These are phyloP conservation scores for Fistulinella prunicolor DNA, from an alignment of 768 basidiomycete species.

Conservation along the genomic window DNA sequence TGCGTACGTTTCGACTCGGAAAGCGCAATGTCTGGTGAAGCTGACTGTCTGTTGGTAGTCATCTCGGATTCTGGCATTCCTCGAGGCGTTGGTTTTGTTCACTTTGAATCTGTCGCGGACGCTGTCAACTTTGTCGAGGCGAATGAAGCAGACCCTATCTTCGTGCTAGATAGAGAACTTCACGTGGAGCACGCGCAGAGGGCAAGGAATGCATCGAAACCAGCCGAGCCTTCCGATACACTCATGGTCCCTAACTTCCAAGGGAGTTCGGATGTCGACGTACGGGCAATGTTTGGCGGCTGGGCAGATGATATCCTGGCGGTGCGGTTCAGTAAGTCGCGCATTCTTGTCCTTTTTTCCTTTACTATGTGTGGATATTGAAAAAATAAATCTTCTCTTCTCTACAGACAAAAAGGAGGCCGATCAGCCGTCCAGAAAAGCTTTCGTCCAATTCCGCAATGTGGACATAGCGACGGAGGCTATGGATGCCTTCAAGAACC, in stretches of 20 bases:
- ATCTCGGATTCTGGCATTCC: conserved; percentile 34
- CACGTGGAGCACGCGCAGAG: conserved; percentile 38
- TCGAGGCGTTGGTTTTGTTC: conserved; percentile 47
- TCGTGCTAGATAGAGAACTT: conserved; percentile 45
- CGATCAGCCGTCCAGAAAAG: conserved; percentile 32
- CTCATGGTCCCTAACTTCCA: conserved; percentile 31
- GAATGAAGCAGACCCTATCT: conserved; percentile 44
- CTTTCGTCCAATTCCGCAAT: conserved; percentile 53
- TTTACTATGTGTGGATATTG: background rate
- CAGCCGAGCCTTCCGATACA: conserved; percentile 27
- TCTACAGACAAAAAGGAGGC: conserved; percentile 35
- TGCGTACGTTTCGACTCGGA: conserved; percentile 37
- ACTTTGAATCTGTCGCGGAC: conserved; percentile 37
- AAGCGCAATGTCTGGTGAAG: background rate
- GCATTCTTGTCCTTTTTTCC: background rate
- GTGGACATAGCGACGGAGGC: conserved; percentile 48
- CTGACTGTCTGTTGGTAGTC: conserved; percentile 12
- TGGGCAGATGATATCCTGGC: conserved; percentile 15
- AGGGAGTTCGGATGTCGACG: conserved; percentile 20
- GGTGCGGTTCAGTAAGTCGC: conserved; percentile 31
- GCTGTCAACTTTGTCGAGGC: conserved; percentile 38
- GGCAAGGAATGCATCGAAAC: background rate
- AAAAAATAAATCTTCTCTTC: background rate
- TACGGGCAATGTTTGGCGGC: conserved; percentile 27
- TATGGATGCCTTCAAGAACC: conserved; percentile 37